Evolutionary conservation across 768 basidiomycete genomes (phyloP).

Genomic region (Thelephora aurantiotincta): DNA sequence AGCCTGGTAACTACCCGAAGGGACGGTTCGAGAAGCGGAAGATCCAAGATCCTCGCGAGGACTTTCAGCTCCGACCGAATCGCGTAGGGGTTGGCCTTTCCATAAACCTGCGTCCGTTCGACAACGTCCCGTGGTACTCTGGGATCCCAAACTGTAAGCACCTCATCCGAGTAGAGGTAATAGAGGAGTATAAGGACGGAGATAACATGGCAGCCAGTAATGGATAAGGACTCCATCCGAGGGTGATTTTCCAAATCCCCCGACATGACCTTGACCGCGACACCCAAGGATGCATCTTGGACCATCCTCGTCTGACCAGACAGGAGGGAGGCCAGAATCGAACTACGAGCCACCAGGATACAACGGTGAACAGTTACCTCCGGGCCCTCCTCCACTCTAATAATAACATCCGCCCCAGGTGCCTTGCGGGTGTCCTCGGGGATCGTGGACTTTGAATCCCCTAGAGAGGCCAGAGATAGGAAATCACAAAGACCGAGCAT

Average conservation of each 20-base stretch:
- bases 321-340: constrained; percentile 30
- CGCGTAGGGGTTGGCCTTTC: constrained; percentile 28
- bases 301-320: constrained; percentile 15
- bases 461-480: constrained; percentile 1
- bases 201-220: constrained; percentile 49
- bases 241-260: constrained; percentile 3
- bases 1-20: constrained; percentile 52
- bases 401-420: constrained; percentile 50
- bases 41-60: constrained; percentile 42
- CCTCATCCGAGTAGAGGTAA: constrained; percentile 81
- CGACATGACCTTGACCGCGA: constrained; percentile 18
- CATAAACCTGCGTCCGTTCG: constrained; percentile 20
- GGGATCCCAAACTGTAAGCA: constrained; percentile 75
- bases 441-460: background rate
- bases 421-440: constrained; percentile 10
- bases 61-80: constrained; percentile 51
- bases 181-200: constrained; percentile 62
- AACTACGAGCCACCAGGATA: constrained; percentile 49
- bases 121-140: constrained; percentile 35
- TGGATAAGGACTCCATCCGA: constrained; percentile 17
- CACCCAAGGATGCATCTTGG: constrained; percentile 15
- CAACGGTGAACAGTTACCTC: constrained; percentile 48
- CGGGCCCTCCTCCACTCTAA: constrained; percentile 30
- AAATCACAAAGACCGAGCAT: background rate
- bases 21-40: constrained; percentile 37